Evolutionary conservation across 306 rosid species (phyloP), one percentile per base, ranked within the genome.

Genomic region (Gynostemma pentaphyllum): DNA sequence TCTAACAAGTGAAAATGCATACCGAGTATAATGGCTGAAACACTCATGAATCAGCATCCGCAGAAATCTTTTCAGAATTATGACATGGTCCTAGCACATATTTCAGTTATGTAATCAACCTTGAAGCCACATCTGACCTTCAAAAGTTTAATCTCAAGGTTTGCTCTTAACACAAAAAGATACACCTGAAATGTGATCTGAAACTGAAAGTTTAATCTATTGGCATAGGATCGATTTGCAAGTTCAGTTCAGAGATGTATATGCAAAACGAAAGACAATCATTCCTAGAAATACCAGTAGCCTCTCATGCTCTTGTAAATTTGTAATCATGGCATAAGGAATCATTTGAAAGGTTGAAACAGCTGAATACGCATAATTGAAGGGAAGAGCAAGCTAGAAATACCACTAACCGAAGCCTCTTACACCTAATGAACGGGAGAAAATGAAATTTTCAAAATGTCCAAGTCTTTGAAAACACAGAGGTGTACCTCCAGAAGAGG

Each of bases 401-500:
- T 50, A 28, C 27, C 55, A 47, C 21, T 47, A 47, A 47, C 55
- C 9, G 55, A 23, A 50, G 30, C 32, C 32, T 50, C n/a, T 4
- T 23, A 50, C 22, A 3, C 7, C n/a, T n/a, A n/a, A n/a, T 23
- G 12, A 4, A 50, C 14, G 3, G 19, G 18, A 34, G 4, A 50
- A 50, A 23, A 24, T 13, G 18, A 10, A 11, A n/a, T 6, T 50
- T 24, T 49, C 55, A 49, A 16, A 51, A 36, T 34, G 45, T 34
- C 28, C 18, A 21, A 46, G 24, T 36, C 52, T n/a, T 47, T 36
- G 54, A 21, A 47, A 36, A 71, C 66, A 51, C 28, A 73, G 78
- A 74, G 71, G 69, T 39, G 27, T 70, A 88, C 98, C 91, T 88
- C 95, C 23, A 91, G 68, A 51, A 85, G 76, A 69, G 92, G 98